Evolutionary conservation across 2,329 filamentous ascomycete genomes (phyloP), one percentile per base, ranked within the genome.

Genomic region (Penicillium sp.): DNA sequence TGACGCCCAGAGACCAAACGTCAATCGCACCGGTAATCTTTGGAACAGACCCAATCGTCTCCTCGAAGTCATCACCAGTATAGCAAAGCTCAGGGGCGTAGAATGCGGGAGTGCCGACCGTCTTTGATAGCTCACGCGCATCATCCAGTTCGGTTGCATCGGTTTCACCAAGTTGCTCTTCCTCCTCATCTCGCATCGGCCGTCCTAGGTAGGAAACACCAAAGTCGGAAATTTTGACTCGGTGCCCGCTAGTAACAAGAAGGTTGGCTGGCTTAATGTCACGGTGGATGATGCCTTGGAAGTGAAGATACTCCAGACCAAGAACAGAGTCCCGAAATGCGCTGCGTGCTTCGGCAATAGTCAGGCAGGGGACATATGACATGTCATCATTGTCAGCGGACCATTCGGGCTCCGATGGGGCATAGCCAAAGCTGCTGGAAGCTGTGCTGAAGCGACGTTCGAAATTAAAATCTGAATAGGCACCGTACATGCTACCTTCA

Each of bases 161-260:
- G 0, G 88, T 90, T 69, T 95, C 90, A 3, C 88, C 88, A 79
- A 87, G 74, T 54, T 92, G 88, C 54, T 91, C 88, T 33, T 86
- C 83, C 65, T 95, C 91, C 50, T 89, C 90, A 43, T 96, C 91
- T 34, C 90, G 84, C 54, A 92, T 89, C 1, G 91, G 91, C 47
- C 91, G 87, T 24, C 94, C 94, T 59, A 99, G 91, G 73, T 97
- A 99, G 1, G 94, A 99, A 1, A 99, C 94, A 28, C 94, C 94
- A 77, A 99, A 99, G 69, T 99, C 94, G 5, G 94, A 97, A 56
- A 99, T 99, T 79, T 99, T 99, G 68, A 97, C 91, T 13, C 88
- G 87, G 64, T 92, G 87, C 60, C 92, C 88, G 64, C 80, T 87
- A 47, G 91, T 95, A 79, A 93, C 92, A 6, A 99, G 81, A 6